These are phyloP conservation scores for Fusarium buxicola DNA, from an alignment of 2,329 filamentous ascomycete species.

Conservation along the genomic window DNA sequence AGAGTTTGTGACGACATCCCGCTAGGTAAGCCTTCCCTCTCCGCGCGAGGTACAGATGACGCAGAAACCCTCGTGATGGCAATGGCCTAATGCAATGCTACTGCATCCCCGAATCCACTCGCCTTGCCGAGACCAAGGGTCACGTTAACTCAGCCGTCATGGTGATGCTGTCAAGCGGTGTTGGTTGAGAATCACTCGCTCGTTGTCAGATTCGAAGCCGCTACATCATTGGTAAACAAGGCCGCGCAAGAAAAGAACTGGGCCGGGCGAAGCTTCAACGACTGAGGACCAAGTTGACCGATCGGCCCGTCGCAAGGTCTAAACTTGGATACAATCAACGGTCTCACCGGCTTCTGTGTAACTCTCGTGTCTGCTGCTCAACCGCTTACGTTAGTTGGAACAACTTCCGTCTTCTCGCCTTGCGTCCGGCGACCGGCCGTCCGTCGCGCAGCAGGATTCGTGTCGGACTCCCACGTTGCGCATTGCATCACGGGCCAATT, in stretches of 20 bases:
- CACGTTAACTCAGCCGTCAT: slow-evolving; percentile 21
- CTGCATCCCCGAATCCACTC: slow-evolving; percentile 23
- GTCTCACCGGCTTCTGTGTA: slow-evolving; percentile 33
- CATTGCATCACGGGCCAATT: slow-evolving; percentile 36
- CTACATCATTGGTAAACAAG: slow-evolving; percentile 29
- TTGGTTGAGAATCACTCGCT: slow-evolving; percentile 13
- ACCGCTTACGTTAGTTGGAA: slow-evolving; percentile 26
- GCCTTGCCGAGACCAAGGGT: slow-evolving; percentile 20
- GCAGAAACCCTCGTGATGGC: slow-evolving; percentile 29
- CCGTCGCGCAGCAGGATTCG: slow-evolving; percentile 10
- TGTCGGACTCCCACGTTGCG: slow-evolving; percentile 25
- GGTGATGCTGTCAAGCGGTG: slow-evolving; percentile 16
- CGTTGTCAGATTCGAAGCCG: neutral
- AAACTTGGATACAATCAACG: slow-evolving; percentile 13
- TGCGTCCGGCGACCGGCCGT: slow-evolving; percentile 11
- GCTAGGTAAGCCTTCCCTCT: neutral
- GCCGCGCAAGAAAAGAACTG: slow-evolving; percentile 1
- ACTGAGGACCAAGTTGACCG: neutral
- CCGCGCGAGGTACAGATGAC: slow-evolving; percentile 28
- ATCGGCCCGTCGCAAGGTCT: neutral
- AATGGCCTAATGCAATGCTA: slow-evolving; percentile 26
- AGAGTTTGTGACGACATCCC: slow-evolving; percentile 2
- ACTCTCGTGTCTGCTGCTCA: slow-evolving; percentile 46
- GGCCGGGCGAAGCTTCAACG: neutral
- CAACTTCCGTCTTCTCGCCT: neutral